Conservation (phyloP, 2,329 filamentous ascomycete genomes). For the Ophiostoma perfectum region DNA sequence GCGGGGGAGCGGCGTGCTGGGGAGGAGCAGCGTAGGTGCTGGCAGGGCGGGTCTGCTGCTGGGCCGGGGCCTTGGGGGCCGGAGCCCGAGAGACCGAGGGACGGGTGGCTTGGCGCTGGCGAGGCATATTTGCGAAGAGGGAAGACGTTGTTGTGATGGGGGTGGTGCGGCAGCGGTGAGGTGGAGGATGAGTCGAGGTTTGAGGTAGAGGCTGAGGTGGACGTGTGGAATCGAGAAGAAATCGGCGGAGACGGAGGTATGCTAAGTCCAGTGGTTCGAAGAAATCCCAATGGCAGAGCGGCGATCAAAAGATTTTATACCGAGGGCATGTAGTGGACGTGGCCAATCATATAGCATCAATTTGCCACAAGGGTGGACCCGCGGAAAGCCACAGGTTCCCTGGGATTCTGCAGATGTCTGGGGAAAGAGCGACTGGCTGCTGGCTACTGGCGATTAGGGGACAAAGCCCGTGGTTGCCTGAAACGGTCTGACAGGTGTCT, state of each 20-base stretch:
- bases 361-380: slow-evolving; percentile 24
- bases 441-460: background rate
- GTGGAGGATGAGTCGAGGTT: background rate
- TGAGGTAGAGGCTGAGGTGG: background rate
- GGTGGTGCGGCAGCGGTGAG: background rate
- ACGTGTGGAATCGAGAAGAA: background rate
- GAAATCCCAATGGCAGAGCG: background rate
- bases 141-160: background rate
- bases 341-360: slow-evolving; percentile 25
- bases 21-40: slow-evolving; percentile 57
- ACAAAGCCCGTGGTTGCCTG: slow-evolving; percentile 1
- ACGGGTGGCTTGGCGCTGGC: slow-evolving; percentile 65
- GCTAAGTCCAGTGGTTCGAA: no score
- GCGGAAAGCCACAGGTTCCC: slow-evolving; percentile 8
- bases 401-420: slow-evolving; percentile 10
- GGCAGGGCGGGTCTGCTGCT: slow-evolving; percentile 62
- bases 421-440: background rate
- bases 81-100: slow-evolving; percentile 56
- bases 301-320: slow-evolving; percentile 22
- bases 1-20: slow-evolving; percentile 30
- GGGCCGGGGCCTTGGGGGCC: slow-evolving; percentile 41
- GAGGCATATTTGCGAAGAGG: slow-evolving; percentile 55
- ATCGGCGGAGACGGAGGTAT: background rate
- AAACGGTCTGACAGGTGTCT: background rate
- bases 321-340: slow-evolving; percentile 17